phyloP scores from a whole-genome alignment of 345 rosid species.

The Litchi chinensis region DNA sequence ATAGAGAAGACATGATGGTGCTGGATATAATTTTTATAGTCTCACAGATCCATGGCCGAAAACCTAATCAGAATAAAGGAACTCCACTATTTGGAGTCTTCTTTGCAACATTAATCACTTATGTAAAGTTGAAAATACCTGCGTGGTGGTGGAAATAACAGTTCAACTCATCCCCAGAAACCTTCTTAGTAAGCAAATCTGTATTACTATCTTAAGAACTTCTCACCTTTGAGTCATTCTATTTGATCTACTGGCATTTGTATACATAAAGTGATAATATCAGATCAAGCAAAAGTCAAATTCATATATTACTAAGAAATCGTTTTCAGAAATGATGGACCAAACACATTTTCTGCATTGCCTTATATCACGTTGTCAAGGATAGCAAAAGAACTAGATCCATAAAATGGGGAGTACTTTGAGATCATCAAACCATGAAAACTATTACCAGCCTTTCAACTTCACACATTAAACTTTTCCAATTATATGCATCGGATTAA shows the following conservation, averaged over 20 bases:
- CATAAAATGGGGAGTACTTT: background rate
- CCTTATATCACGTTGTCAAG: constrained; percentile 1
- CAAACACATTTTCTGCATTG: background rate
- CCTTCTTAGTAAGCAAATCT: background rate
- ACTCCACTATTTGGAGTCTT: background rate
- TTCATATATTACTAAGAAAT: background rate
- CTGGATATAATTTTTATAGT: background rate
- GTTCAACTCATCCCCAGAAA: background rate
- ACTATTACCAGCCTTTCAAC: background rate
- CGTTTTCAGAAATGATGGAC: background rate
- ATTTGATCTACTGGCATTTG: background rate
- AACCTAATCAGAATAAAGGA: constrained; percentile 17
- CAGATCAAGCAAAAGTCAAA: background rate
- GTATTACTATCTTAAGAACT: background rate
- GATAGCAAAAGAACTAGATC: background rate
- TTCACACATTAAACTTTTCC: constrained; percentile 14
- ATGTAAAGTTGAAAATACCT: background rate
- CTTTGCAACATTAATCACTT: background rate
- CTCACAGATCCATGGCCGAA: constrained; percentile 17
- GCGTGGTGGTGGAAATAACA: background rate
- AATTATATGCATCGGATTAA: background rate
- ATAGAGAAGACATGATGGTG: background rate
- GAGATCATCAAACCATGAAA: constrained; percentile 6
- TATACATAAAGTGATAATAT: background rate
- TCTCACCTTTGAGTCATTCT: background rate